Evolutionary conservation across 495 filamentous ascomycete species (phyloP), one percentile per base, ranked within the genome.

Genomic region (Lophiotrema nucula): DNA sequence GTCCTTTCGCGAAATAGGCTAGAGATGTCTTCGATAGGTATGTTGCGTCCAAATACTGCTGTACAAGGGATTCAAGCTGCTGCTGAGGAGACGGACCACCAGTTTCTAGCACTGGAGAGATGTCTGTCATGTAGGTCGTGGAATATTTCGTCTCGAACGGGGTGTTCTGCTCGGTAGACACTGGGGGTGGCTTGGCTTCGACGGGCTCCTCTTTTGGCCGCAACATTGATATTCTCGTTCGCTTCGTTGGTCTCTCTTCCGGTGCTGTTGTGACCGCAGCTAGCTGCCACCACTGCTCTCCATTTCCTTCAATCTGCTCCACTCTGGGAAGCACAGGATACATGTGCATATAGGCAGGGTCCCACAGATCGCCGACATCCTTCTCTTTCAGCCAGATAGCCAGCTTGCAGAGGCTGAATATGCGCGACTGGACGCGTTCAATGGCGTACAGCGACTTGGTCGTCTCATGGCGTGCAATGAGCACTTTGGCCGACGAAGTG

Each of bases 1-100:
- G 90, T 1, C 93, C 93, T 76, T 98, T 98, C 18, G 92, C 88
- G 76, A 97, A 98, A 70, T 96, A 98, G 60, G 92, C 95, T 64
- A 97, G 74, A 12, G 93, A 93, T 21, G 90, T 87, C 84, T 91
- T 93, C 5, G 93, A 93, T 38, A 90, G 77, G 74, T 97, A 97
- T n/a, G 97, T 77, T 16, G 88, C 83, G 43, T 97, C 88, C 42
- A 90, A 72, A 74, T 97, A 97, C 59, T 96, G 89, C 24, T 74
- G 79, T 53, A 84, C 76, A 64, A 92, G 81, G 53, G 78, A 85
- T 42, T 85, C 81, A 53, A 88, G 79, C 4, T 88, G 79, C 31
- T 83, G 81, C 41, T 83, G 78, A 13, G 87, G 75, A 27, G 81
- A 83, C 22, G 35, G 55, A 3, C 39, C 8, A n/a, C 49, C 60